Evolutionary conservation across 805 yeast genomes (phyloP).

Genomic region (Candida pseudofarinosa): DNA sequence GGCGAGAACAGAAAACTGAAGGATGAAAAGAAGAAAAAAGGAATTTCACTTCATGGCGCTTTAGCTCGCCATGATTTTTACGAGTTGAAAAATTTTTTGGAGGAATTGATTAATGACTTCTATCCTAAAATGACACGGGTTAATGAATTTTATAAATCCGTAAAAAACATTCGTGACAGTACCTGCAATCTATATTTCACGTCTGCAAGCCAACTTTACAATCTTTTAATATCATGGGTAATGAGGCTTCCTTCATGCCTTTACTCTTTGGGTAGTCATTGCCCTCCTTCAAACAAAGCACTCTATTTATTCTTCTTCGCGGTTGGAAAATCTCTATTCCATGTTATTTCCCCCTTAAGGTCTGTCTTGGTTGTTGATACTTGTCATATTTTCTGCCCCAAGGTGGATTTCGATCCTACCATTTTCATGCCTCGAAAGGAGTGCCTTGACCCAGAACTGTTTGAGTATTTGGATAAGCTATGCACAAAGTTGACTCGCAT

Average conservation of each 20-base stretch:
- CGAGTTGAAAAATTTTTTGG: conserved; percentile 29
- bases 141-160: conserved; percentile 20
- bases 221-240: conserved; percentile 34
- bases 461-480: conserved; percentile 17
- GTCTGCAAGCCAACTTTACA: conserved; percentile 29
- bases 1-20: conserved; percentile 11
- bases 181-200: conserved; percentile 16
- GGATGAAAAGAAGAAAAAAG: neutral
- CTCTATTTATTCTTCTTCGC: conserved; percentile 33
- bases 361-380: conserved; percentile 33
- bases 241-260: conserved; percentile 31
- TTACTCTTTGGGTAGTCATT: conserved; percentile 21
- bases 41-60: conserved; percentile 7
- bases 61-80: conserved; percentile 7
- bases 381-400: conserved; percentile 27
- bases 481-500: conserved; percentile 26
- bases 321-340: conserved; percentile 29
- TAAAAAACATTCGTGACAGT: conserved; percentile 11
- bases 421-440: conserved; percentile 15
- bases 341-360: conserved; percentile 32
- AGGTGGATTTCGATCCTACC: conserved; percentile 23
- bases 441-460: conserved; percentile 15
- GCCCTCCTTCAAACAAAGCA: conserved; percentile 27
- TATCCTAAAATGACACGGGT: conserved; percentile 24
- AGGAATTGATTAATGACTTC: conserved; percentile 19